Evolutionary conservation across 1,284 basidiomycete species (phyloP).

Genomic region (Cutaneotrichosporon spelunceum): DNA sequence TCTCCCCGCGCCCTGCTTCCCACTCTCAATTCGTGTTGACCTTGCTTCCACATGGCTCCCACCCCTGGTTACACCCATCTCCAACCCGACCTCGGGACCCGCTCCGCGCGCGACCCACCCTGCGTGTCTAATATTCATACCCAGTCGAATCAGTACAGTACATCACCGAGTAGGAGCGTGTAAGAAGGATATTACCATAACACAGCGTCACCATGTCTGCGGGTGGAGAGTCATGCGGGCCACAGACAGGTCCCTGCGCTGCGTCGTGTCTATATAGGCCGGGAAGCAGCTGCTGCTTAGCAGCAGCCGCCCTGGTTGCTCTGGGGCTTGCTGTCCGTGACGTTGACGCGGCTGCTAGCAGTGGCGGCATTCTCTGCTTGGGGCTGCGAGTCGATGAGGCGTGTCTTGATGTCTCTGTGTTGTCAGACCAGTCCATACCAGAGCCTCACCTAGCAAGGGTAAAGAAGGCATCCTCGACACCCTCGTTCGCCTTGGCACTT

Average conservation of each 20-base stretch:
- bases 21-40: not conserved
- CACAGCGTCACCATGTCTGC: not conserved
- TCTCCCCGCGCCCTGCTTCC: not conserved
- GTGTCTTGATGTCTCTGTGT: conserved; percentile 87
- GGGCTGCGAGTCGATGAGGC: conserved; percentile 90
- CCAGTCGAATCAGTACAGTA: conserved; percentile 26
- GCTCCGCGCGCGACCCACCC: not conserved
- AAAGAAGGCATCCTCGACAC: conserved; percentile 99
- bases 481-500: conserved; percentile 93
- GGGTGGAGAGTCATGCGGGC: not conserved
- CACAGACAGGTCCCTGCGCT: conserved; percentile 6
- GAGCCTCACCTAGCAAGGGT: conserved; percentile 79
- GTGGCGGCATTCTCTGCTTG: conserved; percentile 55
- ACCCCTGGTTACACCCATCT: not conserved
- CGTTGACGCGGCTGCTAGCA: conserved; percentile 43
- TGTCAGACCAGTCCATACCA: not conserved
- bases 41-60: not conserved
- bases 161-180: conserved; percentile 20
- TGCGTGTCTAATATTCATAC: conserved; percentile 17
- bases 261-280: conserved; percentile 7
- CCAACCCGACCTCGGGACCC: too few species aligned
- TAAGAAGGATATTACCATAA: conserved; percentile 4
- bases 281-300: conserved; percentile 18
- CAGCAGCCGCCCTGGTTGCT: conserved; percentile 42
- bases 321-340: conserved; percentile 36